Evolutionary conservation across 768 basidiomycete species (phyloP).

Genomic region (Suillus plorans): DNA sequence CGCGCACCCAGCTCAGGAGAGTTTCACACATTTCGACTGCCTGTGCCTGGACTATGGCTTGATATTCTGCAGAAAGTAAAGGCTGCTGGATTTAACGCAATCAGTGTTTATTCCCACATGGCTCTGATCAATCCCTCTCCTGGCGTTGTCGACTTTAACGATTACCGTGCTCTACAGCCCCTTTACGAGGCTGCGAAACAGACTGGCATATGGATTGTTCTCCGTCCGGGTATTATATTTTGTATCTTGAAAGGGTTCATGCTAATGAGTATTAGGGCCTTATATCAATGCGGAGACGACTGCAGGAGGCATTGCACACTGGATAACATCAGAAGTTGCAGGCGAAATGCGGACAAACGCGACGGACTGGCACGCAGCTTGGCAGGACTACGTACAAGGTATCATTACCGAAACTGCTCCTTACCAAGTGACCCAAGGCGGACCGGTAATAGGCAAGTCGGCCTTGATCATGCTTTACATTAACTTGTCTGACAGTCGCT

Average conservation of each 20-base stretch:
- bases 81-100: constrained; percentile 71
- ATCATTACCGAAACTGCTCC: constrained; percentile 60
- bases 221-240: constrained; percentile 62
- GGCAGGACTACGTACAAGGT: constrained; percentile 69
- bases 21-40: constrained; percentile 2
- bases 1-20: constrained; percentile 49
- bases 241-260: constrained; percentile 27
- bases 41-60: constrained; percentile 58
- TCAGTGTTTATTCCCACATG: constrained; percentile 83
- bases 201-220: constrained; percentile 75
- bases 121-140: constrained; percentile 57
- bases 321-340: constrained; percentile 68
- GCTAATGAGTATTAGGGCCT: constrained; percentile 37
- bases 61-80: constrained; percentile 69
- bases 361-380: constrained; percentile 42
- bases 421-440: constrained; percentile 70
- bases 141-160: constrained; percentile 52
- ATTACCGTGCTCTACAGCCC: constrained; percentile 52
- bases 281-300: constrained; percentile 83
- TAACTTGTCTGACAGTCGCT: constrained; percentile 3
- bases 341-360: constrained; percentile 67
- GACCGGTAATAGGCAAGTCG: constrained; percentile 68
- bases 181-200: constrained; percentile 73
- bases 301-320: constrained; percentile 70
- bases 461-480: not conserved